Evolutionary conservation across 352 stramenopile species (phyloP), one percentile per base, ranked within the genome.

Genomic region (Phytophthora agathidicida): DNA sequence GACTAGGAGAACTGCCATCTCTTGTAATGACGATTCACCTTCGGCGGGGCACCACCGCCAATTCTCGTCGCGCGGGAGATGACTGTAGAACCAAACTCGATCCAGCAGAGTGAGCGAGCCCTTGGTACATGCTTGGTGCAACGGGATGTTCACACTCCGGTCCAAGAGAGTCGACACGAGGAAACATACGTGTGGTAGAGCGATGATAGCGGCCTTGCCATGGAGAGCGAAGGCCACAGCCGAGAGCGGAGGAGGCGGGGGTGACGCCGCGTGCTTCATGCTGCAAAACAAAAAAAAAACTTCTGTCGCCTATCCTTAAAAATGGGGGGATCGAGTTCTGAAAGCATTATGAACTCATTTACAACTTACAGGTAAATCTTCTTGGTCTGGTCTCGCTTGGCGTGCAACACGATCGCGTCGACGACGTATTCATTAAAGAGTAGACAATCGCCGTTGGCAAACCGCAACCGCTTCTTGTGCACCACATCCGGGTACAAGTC

Each of bases 371-470:
- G 52, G 42, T 83, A 86, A 53, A 89, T 87, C 52, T 81, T 83
- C 56, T 88, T 85, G 33, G 36, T 77, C 16, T 75, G 39, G 38
- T 89, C 75, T 24, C 71, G 70, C 49, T 89, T 86, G 17, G 73
- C 71, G 36, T 85, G 66, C 8, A 89, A 55, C 47, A 86, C 75
- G 33, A 89, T 83, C 31, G 76, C 65, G 50, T 90, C 75, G 7
- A 88, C 69, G 26, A 84, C 54, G 48, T 87, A 90, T 55, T 90
- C 80, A 53, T 88, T 82, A 52, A 90, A 86, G 5, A 79, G 57
- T 48, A 90, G 49, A 41, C 66, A 75, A 37, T 90, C 80, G 33
- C 80, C 80, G 35, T 88, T 88, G 16, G 65, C 60, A 46, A 88
- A 87, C 6, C 75, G 73, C 28, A 90, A 65, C 1, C 75, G 71